These are phyloP conservation scores for Cladosporium austrohemisphaericum DNA, from an alignment of 2,329 filamentous ascomycete species.

Conservation along the genomic window DNA sequence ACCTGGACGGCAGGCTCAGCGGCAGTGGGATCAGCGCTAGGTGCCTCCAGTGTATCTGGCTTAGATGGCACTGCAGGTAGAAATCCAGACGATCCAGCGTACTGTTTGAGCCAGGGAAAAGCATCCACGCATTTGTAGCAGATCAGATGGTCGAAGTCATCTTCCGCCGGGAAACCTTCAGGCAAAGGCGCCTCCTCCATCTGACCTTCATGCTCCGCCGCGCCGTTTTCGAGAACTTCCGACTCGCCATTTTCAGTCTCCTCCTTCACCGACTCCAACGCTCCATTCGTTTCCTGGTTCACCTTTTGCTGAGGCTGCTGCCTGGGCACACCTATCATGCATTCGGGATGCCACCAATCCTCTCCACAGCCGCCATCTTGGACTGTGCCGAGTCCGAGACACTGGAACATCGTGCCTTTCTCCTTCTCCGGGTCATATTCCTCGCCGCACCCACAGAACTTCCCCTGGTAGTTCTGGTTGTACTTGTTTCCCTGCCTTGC, in stretches of 20 bases:
- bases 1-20: too few species aligned
- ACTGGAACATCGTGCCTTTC: slow-evolving; percentile 98
- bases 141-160: slow-evolving; percentile 83
- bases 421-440: slow-evolving; percentile 86
- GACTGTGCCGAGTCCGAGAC: slow-evolving; percentile 73
- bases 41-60: background rate
- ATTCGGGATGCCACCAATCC: slow-evolving; percentile 97
- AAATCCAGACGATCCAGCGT: slow-evolving; percentile 77
- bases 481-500: slow-evolving; percentile 75
- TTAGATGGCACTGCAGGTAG: slow-evolving; percentile 62
- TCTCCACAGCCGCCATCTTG: slow-evolving; percentile 89
- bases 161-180: slow-evolving; percentile 81
- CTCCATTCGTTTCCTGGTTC: slow-evolving; percentile 18
- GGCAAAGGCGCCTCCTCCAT: slow-evolving; percentile 63
- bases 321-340: slow-evolving; percentile 74
- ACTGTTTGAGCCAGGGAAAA: slow-evolving; percentile 86
- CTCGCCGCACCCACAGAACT: slow-evolving; percentile 84
- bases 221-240: slow-evolving; percentile 22
- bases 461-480: slow-evolving; percentile 92
- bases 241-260: slow-evolving; percentile 35
- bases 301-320: slow-evolving; percentile 49
- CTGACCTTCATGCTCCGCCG: slow-evolving; percentile 52
- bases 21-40: background rate
- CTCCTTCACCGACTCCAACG: slow-evolving; percentile 28
- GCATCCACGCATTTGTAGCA: slow-evolving; percentile 92